Percentiles rank a stretch among this genome's conserved stretches.
phyloP scores from a whole-genome alignment of 257 asterid species.

The Nicotiana knightiana region DNA sequence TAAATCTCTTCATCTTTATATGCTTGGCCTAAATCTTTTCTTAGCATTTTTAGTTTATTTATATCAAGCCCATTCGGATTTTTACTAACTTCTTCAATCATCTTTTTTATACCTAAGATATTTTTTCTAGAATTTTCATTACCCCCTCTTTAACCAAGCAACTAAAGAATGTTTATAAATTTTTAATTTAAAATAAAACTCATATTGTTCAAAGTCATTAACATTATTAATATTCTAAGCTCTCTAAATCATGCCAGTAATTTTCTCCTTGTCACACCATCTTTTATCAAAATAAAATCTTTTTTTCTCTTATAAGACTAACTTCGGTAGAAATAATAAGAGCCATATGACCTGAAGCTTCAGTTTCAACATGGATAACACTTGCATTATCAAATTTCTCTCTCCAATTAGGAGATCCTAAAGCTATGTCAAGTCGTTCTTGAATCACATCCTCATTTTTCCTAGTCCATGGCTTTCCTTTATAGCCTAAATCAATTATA shows the following conservation, averaged over 20 bases:
- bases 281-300: not conserved
- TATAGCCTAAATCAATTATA: not conserved
- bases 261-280: not conserved
- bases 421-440: not conserved
- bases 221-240: too few relatives aligned
- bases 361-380: not conserved
- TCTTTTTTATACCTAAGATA: too few relatives aligned
- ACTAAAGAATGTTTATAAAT: not conserved
- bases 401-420: not conserved
- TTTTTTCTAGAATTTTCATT: not conserved
- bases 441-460: not conserved
- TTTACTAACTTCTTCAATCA: not conserved
- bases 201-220: not conserved
- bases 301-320: not conserved
- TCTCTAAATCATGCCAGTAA: not conserved
- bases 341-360: not conserved
- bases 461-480: not conserved
- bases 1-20: not conserved
- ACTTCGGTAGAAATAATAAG: not conserved
- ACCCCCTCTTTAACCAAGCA: not conserved
- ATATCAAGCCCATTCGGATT: not conserved
- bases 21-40: not conserved
- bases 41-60: not conserved
- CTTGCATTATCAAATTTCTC: not conserved
- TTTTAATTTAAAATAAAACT: too few relatives aligned